Evolutionary conservation across 1,284 basidiomycete species (phyloP).

Genomic region (Irpex lacteus): DNA sequence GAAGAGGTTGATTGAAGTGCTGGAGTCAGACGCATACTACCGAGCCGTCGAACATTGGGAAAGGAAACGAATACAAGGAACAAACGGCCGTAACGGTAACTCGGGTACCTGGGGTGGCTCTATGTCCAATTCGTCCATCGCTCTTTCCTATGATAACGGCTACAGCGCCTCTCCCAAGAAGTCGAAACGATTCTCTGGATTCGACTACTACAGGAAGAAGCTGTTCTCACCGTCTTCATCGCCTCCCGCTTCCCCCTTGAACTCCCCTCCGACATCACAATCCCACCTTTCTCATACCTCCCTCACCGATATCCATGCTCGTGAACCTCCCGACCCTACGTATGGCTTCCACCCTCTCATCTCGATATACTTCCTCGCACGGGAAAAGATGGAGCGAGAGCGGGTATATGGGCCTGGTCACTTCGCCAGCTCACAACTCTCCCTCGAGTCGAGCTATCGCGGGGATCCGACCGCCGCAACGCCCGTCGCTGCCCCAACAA

Average conservation of each 20-base stretch:
- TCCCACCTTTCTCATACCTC: constrained; percentile 47
- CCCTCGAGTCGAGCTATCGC: constrained; percentile 30
- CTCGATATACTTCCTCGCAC: constrained; percentile 94
- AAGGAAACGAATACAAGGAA: constrained; percentile 50
- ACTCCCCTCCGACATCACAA: constrained; percentile 55
- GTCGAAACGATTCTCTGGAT: constrained; percentile 78
- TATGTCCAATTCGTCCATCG: constrained; percentile 63
- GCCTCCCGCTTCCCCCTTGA: constrained; percentile 44
- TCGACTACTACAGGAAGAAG: constrained; percentile 94
- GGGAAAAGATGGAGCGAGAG: constrained; percentile 95
- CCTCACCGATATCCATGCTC: constrained; percentile 38
- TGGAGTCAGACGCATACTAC: constrained; percentile 79
- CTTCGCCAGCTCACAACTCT: constrained; percentile 89
- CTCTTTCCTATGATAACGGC: constrained; percentile 58
- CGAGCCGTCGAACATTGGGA: constrained; percentile 80
- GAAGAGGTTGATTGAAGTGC: constrained; percentile 66
- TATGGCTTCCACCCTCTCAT: constrained; percentile 92
- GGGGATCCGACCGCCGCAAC: constrained; percentile 24
- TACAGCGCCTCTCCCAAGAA: constrained; percentile 47
- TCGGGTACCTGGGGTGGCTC: constrained; percentile 45
- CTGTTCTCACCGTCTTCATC: constrained; percentile 75
- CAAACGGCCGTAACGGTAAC: constrained; percentile 37
- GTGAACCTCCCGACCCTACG: constrained; percentile 77
- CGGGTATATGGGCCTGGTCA: constrained; percentile 90
- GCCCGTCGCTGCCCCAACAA: constrained; percentile 20